Evolutionary conservation across 1,284 basidiomycete genomes (phyloP).

Genomic region (Somion occarium): DNA sequence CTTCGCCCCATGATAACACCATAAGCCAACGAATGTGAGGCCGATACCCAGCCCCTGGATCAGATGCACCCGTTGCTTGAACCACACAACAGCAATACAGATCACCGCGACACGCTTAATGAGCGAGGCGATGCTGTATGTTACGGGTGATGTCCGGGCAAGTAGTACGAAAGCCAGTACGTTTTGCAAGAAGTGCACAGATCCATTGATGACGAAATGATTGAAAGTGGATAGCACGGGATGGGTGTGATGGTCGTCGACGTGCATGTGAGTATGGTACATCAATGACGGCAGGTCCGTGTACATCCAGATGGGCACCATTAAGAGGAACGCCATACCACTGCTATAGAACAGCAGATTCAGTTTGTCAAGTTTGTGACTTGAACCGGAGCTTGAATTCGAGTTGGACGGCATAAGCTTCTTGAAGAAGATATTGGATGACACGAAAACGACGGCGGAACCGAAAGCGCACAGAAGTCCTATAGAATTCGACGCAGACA

Average conservation of each 20-base stretch:
- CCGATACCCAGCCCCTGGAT: conserved; percentile 87
- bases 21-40: conserved; percentile 88
- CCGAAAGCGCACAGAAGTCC: conserved; percentile 91
- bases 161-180: conserved; percentile 97
- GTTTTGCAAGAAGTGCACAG: conserved; percentile 96
- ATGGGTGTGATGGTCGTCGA: conserved; percentile 24
- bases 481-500: conserved; percentile 78
- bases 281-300: conserved; percentile 75
- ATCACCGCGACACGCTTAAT: conserved; percentile 99
- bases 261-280: conserved; percentile 21
- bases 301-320: conserved; percentile 93
- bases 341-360: conserved; percentile 96
- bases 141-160: conserved; percentile 94
- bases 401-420: conserved; percentile 82
- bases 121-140: conserved; percentile 96
- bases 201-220: conserved; percentile 89
- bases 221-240: conserved; percentile 60
- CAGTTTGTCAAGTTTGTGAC: conserved; percentile 92
- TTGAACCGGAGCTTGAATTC: conserved; percentile 34
- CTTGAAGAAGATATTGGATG: conserved; percentile 99
- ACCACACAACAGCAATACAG: conserved; percentile 97
- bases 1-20: conserved; percentile 96
- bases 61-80: conserved; percentile 81
- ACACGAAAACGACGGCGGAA: conserved; percentile 93
- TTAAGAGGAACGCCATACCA: conserved; percentile 89